Conservation (phyloP, 202 grass and related monocot species). For the Bolboschoenoplectus hybrid region DNA sequence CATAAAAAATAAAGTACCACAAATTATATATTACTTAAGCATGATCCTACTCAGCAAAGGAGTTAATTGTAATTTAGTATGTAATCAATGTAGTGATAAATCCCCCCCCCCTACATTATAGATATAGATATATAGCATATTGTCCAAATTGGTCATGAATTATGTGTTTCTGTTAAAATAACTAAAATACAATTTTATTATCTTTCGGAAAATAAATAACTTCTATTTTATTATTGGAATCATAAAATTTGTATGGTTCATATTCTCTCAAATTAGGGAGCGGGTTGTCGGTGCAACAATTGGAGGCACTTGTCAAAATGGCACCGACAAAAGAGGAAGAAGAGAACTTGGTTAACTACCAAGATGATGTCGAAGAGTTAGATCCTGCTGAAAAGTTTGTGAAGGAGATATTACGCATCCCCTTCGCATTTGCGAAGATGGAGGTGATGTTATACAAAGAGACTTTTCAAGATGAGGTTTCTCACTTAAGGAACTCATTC, state of each 20-base stretch:
- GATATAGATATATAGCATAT: neutral
- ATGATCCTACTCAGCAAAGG: neutral
- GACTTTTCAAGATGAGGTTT: conserved; percentile 84
- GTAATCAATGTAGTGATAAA: neutral
- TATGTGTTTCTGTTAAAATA: neutral
- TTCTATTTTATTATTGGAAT: neutral
- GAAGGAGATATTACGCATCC: conserved; percentile 56
- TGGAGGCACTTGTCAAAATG: conserved; percentile 95
- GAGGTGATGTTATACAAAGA: conserved; percentile 86
- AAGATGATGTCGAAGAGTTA: conserved; percentile 52
- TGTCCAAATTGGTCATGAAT: neutral
- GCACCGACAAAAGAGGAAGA: conserved; percentile 81
- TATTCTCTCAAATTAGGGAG: conserved; percentile 46
- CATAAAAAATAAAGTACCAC: neutral
- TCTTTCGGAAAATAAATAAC: neutral
- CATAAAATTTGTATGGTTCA: neutral
- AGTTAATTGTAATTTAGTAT: neutral
- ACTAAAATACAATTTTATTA: neutral
- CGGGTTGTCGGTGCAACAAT: conserved; percentile 72
- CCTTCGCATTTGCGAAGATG: conserved; percentile 72
- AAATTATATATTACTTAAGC: neutral
- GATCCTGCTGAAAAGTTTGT: conserved; percentile 76
- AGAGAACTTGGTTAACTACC: conserved; percentile 62
- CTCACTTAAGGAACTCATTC: conserved; percentile 69
- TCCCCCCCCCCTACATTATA: too few relatives aligned